Conservation (phyloP, 768 basidiomycete genomes). For the Tephrocybe sp. region DNA sequence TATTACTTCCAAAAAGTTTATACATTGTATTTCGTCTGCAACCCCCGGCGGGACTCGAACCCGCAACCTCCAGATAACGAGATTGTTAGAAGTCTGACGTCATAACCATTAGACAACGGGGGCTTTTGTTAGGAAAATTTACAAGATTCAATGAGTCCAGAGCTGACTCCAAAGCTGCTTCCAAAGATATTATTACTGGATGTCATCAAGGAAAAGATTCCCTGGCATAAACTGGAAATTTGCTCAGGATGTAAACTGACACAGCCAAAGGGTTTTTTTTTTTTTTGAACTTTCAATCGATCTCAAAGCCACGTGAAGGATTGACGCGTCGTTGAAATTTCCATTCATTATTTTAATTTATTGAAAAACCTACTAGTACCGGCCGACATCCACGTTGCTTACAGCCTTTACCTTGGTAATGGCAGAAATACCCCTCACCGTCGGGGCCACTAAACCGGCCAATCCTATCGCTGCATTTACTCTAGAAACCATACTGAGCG, state of each 20-base stretch:
- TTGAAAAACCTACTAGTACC: too few species aligned
- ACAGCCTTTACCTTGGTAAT: conserved; percentile 4
- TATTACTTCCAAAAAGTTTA: too few species aligned
- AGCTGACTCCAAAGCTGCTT: too few species aligned
- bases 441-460: conserved; percentile 5
- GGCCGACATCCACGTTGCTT: conserved; percentile 8
- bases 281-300: not conserved
- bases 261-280: too few species aligned
- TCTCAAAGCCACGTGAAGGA: conserved; percentile 9
- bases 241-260: not conserved
- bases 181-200: too few species aligned
- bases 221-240: not conserved
- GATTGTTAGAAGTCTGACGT: conserved; percentile 78
- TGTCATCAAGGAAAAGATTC: too few species aligned
- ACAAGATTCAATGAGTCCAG: too few species aligned
- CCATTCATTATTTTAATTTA: too few species aligned
- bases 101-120: conserved; percentile 89
- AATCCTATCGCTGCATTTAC: conserved; percentile 40
- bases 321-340: conserved; percentile 16
- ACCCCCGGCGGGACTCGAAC: too few species aligned
- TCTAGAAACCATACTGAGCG: conserved; percentile 66
- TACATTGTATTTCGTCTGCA: too few species aligned
- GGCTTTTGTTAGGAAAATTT: too few species aligned
- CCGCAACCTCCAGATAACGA: too few species aligned
- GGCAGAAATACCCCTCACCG: conserved; percentile 7